These are phyloP conservation scores for Neofusicoccum ribis DNA, from an alignment of 2,329 filamentous ascomycete genomes.

Conservation along the genomic window DNA sequence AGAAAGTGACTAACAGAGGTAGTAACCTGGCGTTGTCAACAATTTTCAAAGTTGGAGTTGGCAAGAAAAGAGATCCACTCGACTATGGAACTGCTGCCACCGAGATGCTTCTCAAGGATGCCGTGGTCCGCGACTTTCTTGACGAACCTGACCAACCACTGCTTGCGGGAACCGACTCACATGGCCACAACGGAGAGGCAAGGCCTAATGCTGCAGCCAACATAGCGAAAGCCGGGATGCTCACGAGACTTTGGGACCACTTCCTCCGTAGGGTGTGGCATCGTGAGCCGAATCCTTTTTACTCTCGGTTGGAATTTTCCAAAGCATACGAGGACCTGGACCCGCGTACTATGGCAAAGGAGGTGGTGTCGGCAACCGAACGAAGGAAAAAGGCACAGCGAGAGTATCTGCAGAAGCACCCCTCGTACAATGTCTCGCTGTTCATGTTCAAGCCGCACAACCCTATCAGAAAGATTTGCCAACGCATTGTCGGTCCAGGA, in stretches of 20 bases:
- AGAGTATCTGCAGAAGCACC: constrained; percentile 84
- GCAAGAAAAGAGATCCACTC: constrained; percentile 72
- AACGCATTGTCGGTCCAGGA: constrained; percentile 86
- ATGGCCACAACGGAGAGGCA: constrained; percentile 6
- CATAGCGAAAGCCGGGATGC: constrained; percentile 55
- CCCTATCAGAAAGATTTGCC: constrained; percentile 77
- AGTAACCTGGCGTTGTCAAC: constrained; percentile 70
- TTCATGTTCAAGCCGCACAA: constrained; percentile 83
- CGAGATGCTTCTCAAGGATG: constrained; percentile 95
- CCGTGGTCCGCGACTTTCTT: constrained; percentile 90
- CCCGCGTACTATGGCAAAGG: constrained; percentile 82
- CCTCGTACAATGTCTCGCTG: constrained; percentile 87
- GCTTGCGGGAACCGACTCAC: neutral
- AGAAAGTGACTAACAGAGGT: too few species aligned
- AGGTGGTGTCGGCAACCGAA: constrained; percentile 81
- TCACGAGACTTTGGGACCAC: constrained; percentile 64
- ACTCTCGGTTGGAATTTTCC: constrained; percentile 73
- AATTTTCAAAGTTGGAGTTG: constrained; percentile 62
- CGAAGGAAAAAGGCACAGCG: constrained; percentile 84
- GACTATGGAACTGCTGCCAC: constrained; percentile 90
- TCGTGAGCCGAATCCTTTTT: constrained; percentile 90
- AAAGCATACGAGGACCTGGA: constrained; percentile 76
- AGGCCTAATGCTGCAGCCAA: constrained; percentile 22
- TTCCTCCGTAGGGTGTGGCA: constrained; percentile 59
- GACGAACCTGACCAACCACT: constrained; percentile 62